These are phyloP conservation scores for Syncephalastrum contaminatum DNA, from an alignment of 371 early-diverging fungal genomes.

Conservation along the genomic window DNA sequence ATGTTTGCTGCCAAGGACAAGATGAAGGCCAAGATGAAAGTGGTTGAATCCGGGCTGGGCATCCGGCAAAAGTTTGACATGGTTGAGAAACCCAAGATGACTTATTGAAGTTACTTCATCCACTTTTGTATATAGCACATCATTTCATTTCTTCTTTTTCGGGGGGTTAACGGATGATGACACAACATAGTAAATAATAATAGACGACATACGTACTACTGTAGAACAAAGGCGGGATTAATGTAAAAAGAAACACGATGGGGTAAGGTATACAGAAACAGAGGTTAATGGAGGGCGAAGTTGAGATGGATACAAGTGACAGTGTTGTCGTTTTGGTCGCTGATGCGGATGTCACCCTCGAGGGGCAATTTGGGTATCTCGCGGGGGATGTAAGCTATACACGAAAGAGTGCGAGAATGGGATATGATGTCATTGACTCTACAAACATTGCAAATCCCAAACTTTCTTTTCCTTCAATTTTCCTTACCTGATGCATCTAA, in stretches of 20 bases:
- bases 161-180: neutral
- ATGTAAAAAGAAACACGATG: neutral
- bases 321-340: constrained; percentile 37
- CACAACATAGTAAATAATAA: neutral
- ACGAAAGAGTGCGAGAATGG: no score
- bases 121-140: constrained; percentile 1
- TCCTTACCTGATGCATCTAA: constrained; percentile 40
- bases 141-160: neutral
- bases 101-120: constrained; percentile 18
- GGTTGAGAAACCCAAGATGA: constrained; percentile 30
- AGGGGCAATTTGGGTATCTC: constrained; percentile 46
- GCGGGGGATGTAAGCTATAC: constrained; percentile 39
- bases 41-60: constrained; percentile 54
- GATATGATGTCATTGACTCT: neutral
- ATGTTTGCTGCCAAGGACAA: constrained; percentile 54
- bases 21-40: constrained; percentile 62
- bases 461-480: neutral
- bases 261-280: neutral
- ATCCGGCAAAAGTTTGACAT: constrained; percentile 42
- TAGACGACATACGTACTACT: no score
- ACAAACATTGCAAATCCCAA: neutral
- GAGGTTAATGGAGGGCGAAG: constrained; percentile 27
- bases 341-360: constrained; percentile 38
- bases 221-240: no score
- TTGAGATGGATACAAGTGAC: constrained; percentile 45